phyloP scores from a whole-genome alignment of 495 filamentous ascomycete species.

The Aspergillus nanangensis region DNA sequence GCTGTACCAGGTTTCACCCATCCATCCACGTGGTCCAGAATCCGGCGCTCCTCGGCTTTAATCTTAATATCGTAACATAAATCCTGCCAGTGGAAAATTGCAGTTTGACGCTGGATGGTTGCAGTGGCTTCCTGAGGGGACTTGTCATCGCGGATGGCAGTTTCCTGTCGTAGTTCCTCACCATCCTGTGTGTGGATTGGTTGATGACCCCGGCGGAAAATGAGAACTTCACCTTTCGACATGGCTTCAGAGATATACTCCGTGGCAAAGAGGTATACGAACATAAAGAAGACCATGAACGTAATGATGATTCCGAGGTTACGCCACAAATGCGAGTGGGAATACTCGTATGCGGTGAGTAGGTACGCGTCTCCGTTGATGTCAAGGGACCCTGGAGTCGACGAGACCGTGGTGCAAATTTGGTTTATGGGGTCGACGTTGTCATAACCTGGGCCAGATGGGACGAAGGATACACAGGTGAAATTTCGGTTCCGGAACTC shows the following conservation, averaged over 20 bases:
- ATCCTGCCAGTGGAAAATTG: slow-evolving; percentile 66
- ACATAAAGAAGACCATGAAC: slow-evolving; percentile 51
- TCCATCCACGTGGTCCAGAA: slow-evolving; percentile 43
- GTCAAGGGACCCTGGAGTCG: slow-evolving; percentile 30
- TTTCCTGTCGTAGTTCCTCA: slow-evolving; percentile 12
- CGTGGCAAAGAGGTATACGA: slow-evolving; percentile 26
- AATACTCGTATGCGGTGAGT: slow-evolving; percentile 41
- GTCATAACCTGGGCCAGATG: slow-evolving; percentile 34
- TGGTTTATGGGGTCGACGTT: slow-evolving; percentile 5
- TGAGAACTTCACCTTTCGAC: slow-evolving; percentile 34
- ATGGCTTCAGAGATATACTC: slow-evolving; percentile 23
- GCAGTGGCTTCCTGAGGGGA: slow-evolving; percentile 10
- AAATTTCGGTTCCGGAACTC: slow-evolving; percentile 51
- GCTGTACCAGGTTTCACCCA: slow-evolving; percentile 63
- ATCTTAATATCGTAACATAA: slow-evolving; percentile 46
- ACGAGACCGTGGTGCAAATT: slow-evolving; percentile 46
- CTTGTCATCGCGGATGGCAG: slow-evolving; percentile 17
- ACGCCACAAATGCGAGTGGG: slow-evolving; percentile 49
- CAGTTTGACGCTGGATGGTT: slow-evolving; percentile 35
- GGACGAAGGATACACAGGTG: slow-evolving; percentile 57
- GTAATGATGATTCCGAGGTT: slow-evolving; percentile 57
- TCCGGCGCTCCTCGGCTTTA: slow-evolving; percentile 1
- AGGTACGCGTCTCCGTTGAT: slow-evolving; percentile 46
- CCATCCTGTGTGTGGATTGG: slow-evolving; percentile 9
- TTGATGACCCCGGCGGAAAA: slow-evolving; percentile 31